These are phyloP conservation scores for Solanum hybrid DNA, from an alignment of 305 asterid genomes.

Conservation along the genomic window DNA sequence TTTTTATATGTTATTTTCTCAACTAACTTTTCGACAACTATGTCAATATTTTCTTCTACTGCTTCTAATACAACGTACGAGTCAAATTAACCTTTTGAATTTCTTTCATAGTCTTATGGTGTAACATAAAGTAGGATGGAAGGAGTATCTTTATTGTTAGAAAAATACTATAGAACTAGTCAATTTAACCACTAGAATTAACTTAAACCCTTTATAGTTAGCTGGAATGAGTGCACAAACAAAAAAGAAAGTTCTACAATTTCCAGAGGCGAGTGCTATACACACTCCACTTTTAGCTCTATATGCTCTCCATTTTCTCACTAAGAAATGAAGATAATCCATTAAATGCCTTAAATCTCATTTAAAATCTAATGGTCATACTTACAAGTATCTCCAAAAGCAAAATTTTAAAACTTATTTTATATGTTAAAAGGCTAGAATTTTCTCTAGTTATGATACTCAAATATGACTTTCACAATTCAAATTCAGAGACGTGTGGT, in stretches of 20 bases:
- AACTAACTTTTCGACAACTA: neutral
- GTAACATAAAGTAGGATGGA: neutral
- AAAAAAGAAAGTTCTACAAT: neutral
- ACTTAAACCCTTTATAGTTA: neutral
- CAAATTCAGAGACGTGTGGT: neutral
- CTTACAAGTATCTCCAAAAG: neutral
- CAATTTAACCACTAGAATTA: neutral
- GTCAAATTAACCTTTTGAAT: neutral
- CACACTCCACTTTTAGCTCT: neutral
- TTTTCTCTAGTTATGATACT: neutral
- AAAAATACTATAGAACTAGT: neutral
- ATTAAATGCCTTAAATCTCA: neutral
- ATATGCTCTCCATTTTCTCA: neutral
- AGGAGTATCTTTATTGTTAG: neutral
- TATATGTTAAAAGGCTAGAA: neutral
- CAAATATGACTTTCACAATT: neutral
- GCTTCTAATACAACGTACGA: neutral
- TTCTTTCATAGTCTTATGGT: neutral
- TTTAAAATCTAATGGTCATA: neutral
- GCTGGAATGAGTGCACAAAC: neutral
- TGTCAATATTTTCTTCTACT: neutral
- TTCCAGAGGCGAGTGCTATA: neutral
- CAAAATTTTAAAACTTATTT: neutral
- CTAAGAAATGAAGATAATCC: neutral
- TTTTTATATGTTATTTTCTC: neutral